Evolutionary conservation across 768 basidiomycete species (phyloP), one percentile per base, ranked within the genome.

Genomic region (Naganishia randhawae): DNA sequence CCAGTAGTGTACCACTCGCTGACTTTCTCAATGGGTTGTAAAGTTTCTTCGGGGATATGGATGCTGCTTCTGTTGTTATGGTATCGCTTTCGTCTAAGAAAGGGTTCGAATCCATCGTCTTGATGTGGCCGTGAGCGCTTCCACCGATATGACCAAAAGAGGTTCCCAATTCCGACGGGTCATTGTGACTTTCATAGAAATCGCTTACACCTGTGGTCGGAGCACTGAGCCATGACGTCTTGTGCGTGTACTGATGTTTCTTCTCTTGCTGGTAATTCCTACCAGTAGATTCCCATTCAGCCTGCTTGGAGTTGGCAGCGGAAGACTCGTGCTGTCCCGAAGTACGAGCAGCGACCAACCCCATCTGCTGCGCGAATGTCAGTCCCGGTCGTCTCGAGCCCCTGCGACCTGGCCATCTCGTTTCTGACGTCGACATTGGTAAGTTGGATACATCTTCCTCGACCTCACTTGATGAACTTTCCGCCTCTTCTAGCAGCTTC

Each of bases 311-410:
- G 14, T 3, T 39, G 9, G 37, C 16, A 7, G 9, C 7, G 17
- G 57, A 1, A 25, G 37, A 19, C 22, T 61, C n/a, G 16, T 41
- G 57, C 37, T 61, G 37, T 22, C 27, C 57, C 9, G 27, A 55
- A n/a, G 54, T 13, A 22, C 57, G 57, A 33, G 45, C 27, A 33
- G 39, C 63, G 17, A 64, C 29, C 63, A 64, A 33, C 1, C 63
- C 68, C 68, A 69, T 69, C 52, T 69, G 68, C 42, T 69, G 68
- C 11, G 68, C 68, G 50, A 69, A 69, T 29, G 64, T 69, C 6
- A 69, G 35, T 1, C 68, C 68, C 32, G 68, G 52, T 17, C 68
- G 25, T 37, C 68, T 39, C 17, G 57, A 25, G 1, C 57, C 57
- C 27, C 57, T 39, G 13, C 57, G 57, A 3, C 57, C 57, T 11